A percentile compares a stretch with the other conserved stretches of the same genome.
phyloP scores from a whole-genome alignment of 768 basidiomycete genomes.

The Pleurotus pulmonarius region DNA sequence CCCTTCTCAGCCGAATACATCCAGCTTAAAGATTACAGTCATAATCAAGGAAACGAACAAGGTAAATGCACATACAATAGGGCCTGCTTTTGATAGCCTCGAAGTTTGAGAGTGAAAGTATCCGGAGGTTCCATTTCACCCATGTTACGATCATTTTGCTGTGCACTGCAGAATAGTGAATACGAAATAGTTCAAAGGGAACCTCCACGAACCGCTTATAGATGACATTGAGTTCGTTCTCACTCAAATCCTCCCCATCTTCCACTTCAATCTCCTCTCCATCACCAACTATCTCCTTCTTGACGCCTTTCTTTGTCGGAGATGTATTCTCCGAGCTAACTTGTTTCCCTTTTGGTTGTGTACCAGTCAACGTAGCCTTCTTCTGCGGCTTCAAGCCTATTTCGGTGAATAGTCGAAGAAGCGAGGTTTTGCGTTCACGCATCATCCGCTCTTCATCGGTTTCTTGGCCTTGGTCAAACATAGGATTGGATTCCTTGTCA shows the following conservation, averaged over 20 bases:
- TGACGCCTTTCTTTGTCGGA: slow-evolving; percentile 30
- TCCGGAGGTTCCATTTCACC: slow-evolving; percentile 78
- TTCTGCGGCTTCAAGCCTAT: slow-evolving; percentile 64
- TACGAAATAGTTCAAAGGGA: background rate
- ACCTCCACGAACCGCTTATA: slow-evolving; percentile 68
- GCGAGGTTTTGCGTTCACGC: slow-evolving; percentile 73
- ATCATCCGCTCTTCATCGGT: slow-evolving; percentile 76
- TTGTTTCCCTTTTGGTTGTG: background rate
- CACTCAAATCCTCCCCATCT: slow-evolving; percentile 76
- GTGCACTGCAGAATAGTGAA: slow-evolving; percentile 54
- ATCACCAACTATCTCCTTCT: slow-evolving; percentile 71
- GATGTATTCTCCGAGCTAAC: slow-evolving; percentile 11
- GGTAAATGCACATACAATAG: slow-evolving; percentile 47
- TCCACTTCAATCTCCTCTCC: slow-evolving; percentile 84
- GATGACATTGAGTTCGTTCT: slow-evolving; percentile 78
- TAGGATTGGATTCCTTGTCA: slow-evolving; percentile 28
- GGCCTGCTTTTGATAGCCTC: slow-evolving; percentile 94
- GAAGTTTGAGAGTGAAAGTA: slow-evolving; percentile 70
- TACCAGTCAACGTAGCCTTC: background rate
- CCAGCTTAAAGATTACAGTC: slow-evolving; percentile 55
- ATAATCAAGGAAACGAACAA: background rate
- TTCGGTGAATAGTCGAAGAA: slow-evolving; percentile 69
- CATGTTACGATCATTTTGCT: slow-evolving; percentile 72
- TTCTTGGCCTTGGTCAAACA: slow-evolving; percentile 78
- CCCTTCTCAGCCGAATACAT: slow-evolving; percentile 87